These are phyloP conservation scores for Mortierella polycephala DNA, from an alignment of 371 early-diverging fungal genomes.

Conservation along the genomic window DNA sequence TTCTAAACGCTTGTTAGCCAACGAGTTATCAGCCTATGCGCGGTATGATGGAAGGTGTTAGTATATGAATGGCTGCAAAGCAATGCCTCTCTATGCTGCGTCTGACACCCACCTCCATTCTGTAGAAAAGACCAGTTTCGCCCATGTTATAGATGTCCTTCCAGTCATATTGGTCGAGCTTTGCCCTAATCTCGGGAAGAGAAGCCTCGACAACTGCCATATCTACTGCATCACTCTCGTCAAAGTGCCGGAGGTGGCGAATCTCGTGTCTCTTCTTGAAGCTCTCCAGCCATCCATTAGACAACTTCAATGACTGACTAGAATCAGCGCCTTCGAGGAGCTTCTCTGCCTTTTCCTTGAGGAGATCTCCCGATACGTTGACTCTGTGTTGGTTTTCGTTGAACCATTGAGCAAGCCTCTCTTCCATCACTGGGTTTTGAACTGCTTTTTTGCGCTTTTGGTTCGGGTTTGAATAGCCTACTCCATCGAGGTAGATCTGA, in stretches of 20 bases:
- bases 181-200: background rate
- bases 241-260: background rate
- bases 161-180: background rate
- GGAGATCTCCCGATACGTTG: background rate
- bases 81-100: background rate
- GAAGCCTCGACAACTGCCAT: background rate
- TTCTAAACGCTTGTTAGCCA: background rate
- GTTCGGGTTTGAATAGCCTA: no score
- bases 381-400: background rate
- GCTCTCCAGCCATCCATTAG: background rate
- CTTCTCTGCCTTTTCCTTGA: background rate
- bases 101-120: background rate
- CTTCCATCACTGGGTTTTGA: background rate
- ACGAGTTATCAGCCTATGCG: background rate
- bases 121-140: constrained; percentile 2
- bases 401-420: background rate
- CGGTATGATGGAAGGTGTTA: background rate
- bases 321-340: background rate
- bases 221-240: background rate
- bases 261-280: background rate
- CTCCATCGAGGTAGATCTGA: no score
- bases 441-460: no score
- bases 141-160: constrained; percentile 6
- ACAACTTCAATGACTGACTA: background rate
- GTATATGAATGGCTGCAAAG: background rate